Percentiles rank a stretch among this genome's conserved stretches.
These are phyloP conservation scores for Yarrowia osloensis DNA, from an alignment of 805 yeast species.

Conservation along the genomic window DNA sequence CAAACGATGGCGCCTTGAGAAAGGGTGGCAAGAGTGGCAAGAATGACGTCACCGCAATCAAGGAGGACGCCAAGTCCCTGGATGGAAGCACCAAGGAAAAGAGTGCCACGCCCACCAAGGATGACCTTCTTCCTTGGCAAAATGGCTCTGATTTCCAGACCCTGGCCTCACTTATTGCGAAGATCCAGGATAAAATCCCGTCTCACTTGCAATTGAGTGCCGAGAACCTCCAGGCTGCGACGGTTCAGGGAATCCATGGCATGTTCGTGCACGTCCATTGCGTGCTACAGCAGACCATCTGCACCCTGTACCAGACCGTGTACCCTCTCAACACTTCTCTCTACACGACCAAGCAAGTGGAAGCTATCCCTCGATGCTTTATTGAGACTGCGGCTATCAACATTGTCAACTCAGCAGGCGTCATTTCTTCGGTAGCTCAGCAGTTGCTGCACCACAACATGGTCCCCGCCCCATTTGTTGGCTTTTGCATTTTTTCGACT, in stretches of 20 bases:
- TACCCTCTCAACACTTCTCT: constrained; percentile 38
- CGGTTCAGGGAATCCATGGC: constrained; percentile 33
- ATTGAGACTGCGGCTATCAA: constrained; percentile 40
- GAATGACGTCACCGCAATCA: constrained; percentile 35
- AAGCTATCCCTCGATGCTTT: constrained; percentile 38
- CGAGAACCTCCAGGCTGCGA: constrained; percentile 14
- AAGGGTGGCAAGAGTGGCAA: constrained; percentile 41
- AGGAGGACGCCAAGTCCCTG: background rate
- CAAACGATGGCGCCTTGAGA: constrained; percentile 27
- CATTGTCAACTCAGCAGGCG: constrained; percentile 42
- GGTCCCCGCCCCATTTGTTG: constrained; percentile 43
- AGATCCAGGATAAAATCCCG: constrained; percentile 31
- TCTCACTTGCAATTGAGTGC: constrained; percentile 2
- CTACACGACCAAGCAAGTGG: background rate
- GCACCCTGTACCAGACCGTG: constrained; percentile 41
- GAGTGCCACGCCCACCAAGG: background rate
- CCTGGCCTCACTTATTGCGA: background rate
- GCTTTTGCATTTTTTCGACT: constrained; percentile 42
- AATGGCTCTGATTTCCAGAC: constrained; percentile 37
- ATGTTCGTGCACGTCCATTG: constrained; percentile 42
- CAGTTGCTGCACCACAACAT: constrained; percentile 39
- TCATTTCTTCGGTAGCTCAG: constrained; percentile 39
- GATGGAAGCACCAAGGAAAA: background rate
- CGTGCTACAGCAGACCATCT: constrained; percentile 39
- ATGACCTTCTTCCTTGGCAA: constrained; percentile 28